A percentile compares a stretch with the other conserved stretches of the same genome.
These are phyloP conservation scores for Diospyros lotus DNA, from an alignment of 148 eudicot genomes.

Conservation along the genomic window DNA sequence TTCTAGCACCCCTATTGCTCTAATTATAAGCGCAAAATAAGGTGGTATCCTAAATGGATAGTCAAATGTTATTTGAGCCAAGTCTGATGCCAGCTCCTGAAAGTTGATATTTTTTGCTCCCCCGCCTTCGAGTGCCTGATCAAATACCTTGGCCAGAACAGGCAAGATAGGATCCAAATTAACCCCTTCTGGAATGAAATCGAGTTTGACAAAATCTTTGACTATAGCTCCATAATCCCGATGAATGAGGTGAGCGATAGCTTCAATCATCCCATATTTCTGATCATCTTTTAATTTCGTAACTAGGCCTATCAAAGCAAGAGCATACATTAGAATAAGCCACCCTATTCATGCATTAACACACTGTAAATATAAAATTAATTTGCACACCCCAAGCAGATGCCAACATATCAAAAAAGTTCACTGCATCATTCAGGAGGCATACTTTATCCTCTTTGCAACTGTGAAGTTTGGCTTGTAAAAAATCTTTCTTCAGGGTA, in stretches of 20 bases:
- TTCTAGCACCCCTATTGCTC: constrained; percentile 98
- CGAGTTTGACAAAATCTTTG: constrained; percentile 93
- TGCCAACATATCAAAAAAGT: no score
- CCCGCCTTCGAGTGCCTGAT: constrained; percentile 99
- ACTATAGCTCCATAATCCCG: constrained; percentile 94
- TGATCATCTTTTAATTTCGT: constrained; percentile 96
- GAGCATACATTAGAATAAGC: constrained; percentile 16
- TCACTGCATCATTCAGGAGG: neutral
- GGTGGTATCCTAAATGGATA: constrained; percentile 98
- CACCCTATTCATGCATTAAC: neutral
- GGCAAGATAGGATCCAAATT: constrained; percentile 93
- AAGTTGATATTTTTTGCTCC: constrained; percentile 97
- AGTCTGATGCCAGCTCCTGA: constrained; percentile 95
- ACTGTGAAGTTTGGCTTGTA: neutral
- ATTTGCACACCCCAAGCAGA: no score
- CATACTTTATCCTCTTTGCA: neutral
- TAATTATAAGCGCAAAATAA: constrained; percentile 93
- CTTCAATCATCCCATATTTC: constrained; percentile 99
- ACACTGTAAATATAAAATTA: no score
- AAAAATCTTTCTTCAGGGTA: neutral
- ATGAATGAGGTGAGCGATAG: constrained; percentile 97
- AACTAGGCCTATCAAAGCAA: constrained; percentile 64
- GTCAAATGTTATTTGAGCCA: constrained; percentile 97
- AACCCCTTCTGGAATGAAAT: constrained; percentile 90
- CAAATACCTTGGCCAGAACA: constrained; percentile 96